Conservation (phyloP, 345 rosid species). For the Streptanthus diversifolius region DNA sequence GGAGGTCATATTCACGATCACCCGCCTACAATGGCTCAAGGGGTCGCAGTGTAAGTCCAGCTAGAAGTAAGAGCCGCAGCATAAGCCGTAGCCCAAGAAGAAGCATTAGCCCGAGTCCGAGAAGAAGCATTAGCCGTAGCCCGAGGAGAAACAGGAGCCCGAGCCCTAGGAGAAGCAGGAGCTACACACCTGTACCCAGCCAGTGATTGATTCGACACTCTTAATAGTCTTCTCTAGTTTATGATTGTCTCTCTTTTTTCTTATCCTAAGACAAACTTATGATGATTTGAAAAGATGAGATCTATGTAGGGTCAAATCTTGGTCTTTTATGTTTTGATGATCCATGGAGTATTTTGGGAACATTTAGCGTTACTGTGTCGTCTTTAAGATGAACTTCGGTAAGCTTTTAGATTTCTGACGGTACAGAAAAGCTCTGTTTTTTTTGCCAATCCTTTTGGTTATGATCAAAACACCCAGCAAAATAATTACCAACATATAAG, state of each 20-base stretch:
- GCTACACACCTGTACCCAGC: slow-evolving; percentile 43
- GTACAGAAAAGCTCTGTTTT: background rate
- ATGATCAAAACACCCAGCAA: too few species aligned
- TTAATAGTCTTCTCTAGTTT: background rate
- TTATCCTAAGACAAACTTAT: background rate
- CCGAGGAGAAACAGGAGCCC: slow-evolving; percentile 37
- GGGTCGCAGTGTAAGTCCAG: slow-evolving; percentile 43
- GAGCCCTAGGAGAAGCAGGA: slow-evolving; percentile 26
- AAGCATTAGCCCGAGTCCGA: slow-evolving; percentile 38
- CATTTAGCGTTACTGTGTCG: background rate
- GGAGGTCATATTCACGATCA: slow-evolving; percentile 62
- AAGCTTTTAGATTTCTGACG: background rate
- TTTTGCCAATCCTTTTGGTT: too few species aligned
- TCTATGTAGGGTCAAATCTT: background rate
- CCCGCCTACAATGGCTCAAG: slow-evolving; percentile 61
- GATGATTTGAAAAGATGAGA: background rate
- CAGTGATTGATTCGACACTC: slow-evolving; percentile 37
- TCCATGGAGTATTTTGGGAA: background rate
- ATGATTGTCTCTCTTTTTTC: background rate
- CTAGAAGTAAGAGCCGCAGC: slow-evolving; percentile 40
- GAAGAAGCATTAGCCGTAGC: slow-evolving; percentile 43
- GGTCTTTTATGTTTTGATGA: background rate
- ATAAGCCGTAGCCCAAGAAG: slow-evolving; percentile 40
- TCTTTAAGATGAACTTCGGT: background rate
- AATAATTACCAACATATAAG: too few species aligned